phyloP scores from a whole-genome alignment of 257 asterid genomes.

The Solanum paucissectum region DNA sequence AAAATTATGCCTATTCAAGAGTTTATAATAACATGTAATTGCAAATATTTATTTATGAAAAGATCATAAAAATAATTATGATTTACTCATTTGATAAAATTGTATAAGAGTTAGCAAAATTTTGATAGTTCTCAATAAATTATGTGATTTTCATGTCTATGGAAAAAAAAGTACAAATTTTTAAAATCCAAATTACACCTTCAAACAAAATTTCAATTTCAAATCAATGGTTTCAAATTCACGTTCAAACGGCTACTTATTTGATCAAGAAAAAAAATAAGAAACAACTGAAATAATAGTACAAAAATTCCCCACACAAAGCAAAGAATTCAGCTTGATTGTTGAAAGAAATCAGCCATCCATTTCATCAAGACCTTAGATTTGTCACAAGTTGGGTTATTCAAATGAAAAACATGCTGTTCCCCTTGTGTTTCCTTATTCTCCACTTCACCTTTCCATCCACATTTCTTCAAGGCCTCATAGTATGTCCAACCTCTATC shows the following conservation, averaged over 20 bases:
- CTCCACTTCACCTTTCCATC: conserved; percentile 53
- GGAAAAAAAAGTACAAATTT: no score
- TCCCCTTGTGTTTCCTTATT: conserved; percentile 43
- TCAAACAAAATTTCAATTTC: background rate
- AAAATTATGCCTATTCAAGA: no score
- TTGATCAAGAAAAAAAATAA: background rate
- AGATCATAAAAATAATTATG: no score
- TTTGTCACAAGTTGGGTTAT: background rate
- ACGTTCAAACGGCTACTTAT: background rate
- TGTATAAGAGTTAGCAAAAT: background rate
- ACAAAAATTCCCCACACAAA: background rate
- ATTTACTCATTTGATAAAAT: background rate
- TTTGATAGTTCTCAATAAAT: background rate
- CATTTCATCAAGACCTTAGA: background rate
- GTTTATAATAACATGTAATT: background rate
- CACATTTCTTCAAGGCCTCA: conserved; percentile 52
- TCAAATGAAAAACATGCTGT: conserved; percentile 50
- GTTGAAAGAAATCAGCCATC: background rate
- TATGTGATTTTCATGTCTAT: background rate
- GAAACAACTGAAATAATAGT: background rate
- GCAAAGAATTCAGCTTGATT: background rate
- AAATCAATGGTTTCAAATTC: background rate
- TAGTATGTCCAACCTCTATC: conserved; percentile 33
- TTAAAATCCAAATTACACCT: no score
- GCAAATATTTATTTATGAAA: no score